Evolutionary conservation across 257 asterid genomes (phyloP).

Genomic region (Rehmannia glutinosa): DNA sequence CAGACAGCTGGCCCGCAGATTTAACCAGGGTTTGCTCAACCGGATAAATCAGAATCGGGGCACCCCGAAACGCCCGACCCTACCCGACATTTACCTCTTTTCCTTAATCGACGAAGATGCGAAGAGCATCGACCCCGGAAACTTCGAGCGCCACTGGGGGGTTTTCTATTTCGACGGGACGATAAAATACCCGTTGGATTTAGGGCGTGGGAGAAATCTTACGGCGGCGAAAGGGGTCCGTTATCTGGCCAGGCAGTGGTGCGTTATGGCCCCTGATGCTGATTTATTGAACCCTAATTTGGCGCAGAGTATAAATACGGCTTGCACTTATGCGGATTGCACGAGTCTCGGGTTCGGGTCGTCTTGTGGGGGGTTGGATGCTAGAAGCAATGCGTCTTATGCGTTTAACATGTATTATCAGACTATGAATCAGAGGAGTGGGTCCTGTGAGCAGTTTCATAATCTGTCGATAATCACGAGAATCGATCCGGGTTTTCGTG

Average conservation of each 20-base stretch:
- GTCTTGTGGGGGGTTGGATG: slow-evolving; percentile 61
- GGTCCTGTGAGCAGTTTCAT: slow-evolving; percentile 66
- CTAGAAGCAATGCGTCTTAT: slow-evolving; percentile 58
- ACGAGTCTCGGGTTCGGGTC: slow-evolving; percentile 89
- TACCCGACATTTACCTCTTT: slow-evolving; percentile 65
- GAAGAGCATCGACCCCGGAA: slow-evolving; percentile 70
- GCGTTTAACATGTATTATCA: slow-evolving; percentile 85
- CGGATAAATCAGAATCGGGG: slow-evolving; percentile 56
- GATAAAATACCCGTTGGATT: slow-evolving; percentile 54
- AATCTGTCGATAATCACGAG: slow-evolving; percentile 49
- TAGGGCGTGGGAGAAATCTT: slow-evolving; percentile 50
- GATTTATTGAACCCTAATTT: slow-evolving; percentile 44
- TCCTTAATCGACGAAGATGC: slow-evolving; percentile 71
- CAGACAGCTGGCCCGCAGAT: slow-evolving; percentile 45
- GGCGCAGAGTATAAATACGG: slow-evolving; percentile 34
- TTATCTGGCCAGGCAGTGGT: slow-evolving; percentile 73
- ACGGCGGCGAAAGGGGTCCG: slow-evolving; percentile 80
- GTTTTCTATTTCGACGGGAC: slow-evolving; percentile 70
- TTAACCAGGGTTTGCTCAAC: slow-evolving; percentile 70
- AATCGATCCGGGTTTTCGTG: slow-evolving; percentile 53
- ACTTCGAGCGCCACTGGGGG: slow-evolving; percentile 95
- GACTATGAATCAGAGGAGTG: slow-evolving; percentile 61
- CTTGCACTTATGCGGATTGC: slow-evolving; percentile 85
- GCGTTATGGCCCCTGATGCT: slow-evolving; percentile 72
- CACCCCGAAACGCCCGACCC: slow-evolving; percentile 57